phyloP scores from a whole-genome alignment of 192 early-diverging fungal genomes.

The Endogone sp. region DNA sequence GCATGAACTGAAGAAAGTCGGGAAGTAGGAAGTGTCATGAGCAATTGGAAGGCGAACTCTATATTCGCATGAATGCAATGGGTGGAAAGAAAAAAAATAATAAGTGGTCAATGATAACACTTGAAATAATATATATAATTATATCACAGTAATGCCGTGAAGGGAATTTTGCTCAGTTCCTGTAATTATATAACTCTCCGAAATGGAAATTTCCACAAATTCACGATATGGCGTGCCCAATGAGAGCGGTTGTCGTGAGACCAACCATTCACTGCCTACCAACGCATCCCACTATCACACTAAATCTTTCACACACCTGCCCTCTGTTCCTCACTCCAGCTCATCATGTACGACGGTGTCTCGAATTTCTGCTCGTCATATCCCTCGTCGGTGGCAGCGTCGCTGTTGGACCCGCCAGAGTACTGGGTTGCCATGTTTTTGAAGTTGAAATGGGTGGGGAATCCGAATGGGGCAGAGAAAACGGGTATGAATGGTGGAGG shows the following conservation, averaged over 20 bases:
- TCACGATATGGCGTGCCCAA: too few species aligned
- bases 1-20: slow-evolving; percentile 36
- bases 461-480: neutral
- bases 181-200: too few species aligned
- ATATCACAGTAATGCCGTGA: too few species aligned
- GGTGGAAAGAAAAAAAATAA: neutral
- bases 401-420: neutral
- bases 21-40: slow-evolving; percentile 45
- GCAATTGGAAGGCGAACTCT: slow-evolving; percentile 56
- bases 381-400: slow-evolving; percentile 21
- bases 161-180: too few species aligned
- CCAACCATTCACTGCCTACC: too few species aligned
- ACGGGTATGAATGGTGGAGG: neutral
- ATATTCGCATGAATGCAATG: neutral
- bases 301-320: slow-evolving; percentile 41
- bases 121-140: neutral
- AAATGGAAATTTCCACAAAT: too few species aligned
- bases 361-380: slow-evolving; percentile 39
- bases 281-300: too few species aligned
- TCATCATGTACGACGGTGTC: slow-evolving; percentile 28
- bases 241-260: too few species aligned
- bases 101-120: neutral
- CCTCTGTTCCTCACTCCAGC: slow-evolving; percentile 45
- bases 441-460: neutral
- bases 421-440: neutral